Conservation (phyloP, 192 early-diverging fungal species). For the Neocallimastix lanati region DNA sequence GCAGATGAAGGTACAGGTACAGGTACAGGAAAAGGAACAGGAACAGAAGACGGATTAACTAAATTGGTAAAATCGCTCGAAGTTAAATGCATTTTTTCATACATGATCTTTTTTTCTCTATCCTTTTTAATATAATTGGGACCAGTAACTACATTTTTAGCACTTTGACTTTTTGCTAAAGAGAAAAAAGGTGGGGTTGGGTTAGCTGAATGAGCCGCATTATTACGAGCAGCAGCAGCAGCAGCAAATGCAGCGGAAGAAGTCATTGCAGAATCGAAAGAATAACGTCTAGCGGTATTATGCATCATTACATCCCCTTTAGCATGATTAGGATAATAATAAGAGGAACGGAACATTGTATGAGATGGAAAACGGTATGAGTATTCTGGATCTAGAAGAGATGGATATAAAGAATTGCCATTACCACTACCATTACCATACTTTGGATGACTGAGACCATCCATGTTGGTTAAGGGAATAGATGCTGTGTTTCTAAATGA, state of each 20-base stretch:
- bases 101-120: background rate
- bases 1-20: too few species aligned
- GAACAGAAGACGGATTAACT: background rate
- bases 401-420: background rate
- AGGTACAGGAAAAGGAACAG: too few species aligned
- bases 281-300: background rate
- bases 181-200: background rate
- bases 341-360: background rate
- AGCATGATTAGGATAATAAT: background rate
- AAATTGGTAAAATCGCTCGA: background rate
- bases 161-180: background rate
- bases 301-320: background rate
- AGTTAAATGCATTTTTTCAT: background rate
- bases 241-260: background rate
- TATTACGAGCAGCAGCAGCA: background rate
- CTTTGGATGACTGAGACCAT: background rate
- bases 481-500: background rate
- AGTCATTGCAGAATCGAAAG: background rate
- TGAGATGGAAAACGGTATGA: background rate
- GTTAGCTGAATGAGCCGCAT: background rate
- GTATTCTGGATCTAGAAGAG: background rate
- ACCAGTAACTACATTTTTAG: background rate
- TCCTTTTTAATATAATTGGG: background rate
- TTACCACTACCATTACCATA: background rate
- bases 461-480: background rate